Evolutionary conservation across 2,329 filamentous ascomycete species (phyloP).

Genomic region (Neonectria neomacrospora): DNA sequence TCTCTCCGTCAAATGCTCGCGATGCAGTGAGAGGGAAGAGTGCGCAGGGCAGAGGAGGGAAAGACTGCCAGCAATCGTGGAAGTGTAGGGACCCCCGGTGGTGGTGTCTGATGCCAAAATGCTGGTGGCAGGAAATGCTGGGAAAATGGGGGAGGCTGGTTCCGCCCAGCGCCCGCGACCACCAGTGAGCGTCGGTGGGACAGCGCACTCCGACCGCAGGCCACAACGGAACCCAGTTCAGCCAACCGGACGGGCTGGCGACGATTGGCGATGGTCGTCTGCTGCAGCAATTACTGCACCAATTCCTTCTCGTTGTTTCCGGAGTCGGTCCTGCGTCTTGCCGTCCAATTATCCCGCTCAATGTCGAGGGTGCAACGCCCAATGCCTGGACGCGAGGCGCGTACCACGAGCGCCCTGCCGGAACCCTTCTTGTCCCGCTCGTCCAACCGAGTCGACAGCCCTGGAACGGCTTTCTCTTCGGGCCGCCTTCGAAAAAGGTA

Average conservation of each 20-base stretch:
- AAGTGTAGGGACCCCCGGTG: slow-evolving; percentile 41
- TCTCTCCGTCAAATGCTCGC: slow-evolving; percentile 7
- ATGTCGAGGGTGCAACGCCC: background rate
- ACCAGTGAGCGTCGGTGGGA: slow-evolving; percentile 34
- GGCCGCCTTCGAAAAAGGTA: background rate
- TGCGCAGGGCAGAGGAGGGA: slow-evolving; percentile 13
- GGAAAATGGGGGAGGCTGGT: slow-evolving; percentile 38
- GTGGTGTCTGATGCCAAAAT: slow-evolving; percentile 42
- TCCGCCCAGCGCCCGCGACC: slow-evolving; percentile 35
- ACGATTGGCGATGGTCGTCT: slow-evolving; percentile 2
- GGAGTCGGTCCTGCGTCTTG: background rate
- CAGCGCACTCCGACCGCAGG: slow-evolving; percentile 20
- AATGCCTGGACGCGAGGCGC: background rate
- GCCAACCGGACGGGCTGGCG: slow-evolving; percentile 14
- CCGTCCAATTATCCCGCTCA: slow-evolving; percentile 1
- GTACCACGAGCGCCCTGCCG: background rate
- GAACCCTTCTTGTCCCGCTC: background rate
- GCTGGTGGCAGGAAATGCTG: slow-evolving; percentile 45
- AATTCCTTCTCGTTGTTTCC: slow-evolving; percentile 14
- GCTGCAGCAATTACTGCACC: slow-evolving; percentile 4
- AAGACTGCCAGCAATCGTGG: slow-evolving; percentile 15
- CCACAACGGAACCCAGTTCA: background rate
- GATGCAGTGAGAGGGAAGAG: background rate
- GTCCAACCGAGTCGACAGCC: background rate
- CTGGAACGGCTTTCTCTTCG: slow-evolving; percentile 5